Base-by-base conservation (phyloP, 345 rosid genomes). In the Acer saccharum region DNA sequence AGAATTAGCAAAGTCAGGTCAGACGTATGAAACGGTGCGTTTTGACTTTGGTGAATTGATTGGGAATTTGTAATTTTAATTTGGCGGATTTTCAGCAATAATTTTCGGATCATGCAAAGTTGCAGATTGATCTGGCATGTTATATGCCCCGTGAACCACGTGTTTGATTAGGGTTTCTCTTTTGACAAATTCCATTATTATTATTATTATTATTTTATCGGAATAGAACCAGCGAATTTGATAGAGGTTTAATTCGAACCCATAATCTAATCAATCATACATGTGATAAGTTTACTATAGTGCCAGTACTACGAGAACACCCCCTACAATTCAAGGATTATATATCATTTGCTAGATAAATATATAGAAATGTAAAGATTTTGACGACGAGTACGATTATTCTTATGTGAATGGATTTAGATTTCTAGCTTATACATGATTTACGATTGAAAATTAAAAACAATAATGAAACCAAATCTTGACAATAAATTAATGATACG, bases 11-110 rank as follows among this genome's bases (percentile, higher is more conserved):
- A 14, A 54, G 58, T 14, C 58, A 54, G 7, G 58, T 48, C 20
- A 18, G 41, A 52, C 74, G 46, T 71, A 17, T 71, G 63, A 71
- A 55, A 71, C 64, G 63, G 62, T 71, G 63, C 39, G 23, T 71
- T 52, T 46, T 27, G 16, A 29, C 41, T 60, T 60, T n/a, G 13
- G 64, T 60, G 64, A 21, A 18, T 57, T 20, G 10, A 60, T 6
- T 4, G n/a, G 7, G 58, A 54, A 54, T 54, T 54, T 54, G 6
- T 54, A 54, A 9, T 54, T 14, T 14, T 14, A 16, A 4, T 54
- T 60, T 60, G 2, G 29, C 54, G 52, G 52, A 68, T 20, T 68
- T 68, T 68, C 21, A 10, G 17, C 27, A 20, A 6, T n/a, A n/a
- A 43, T 17, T 68, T 68, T 41, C 29, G 71, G 8, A 20, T 43